Evolutionary conservation across 495 filamentous ascomycete species (phyloP), one percentile per base, ranked within the genome.

Genomic region (Penicillium riverlandense): DNA sequence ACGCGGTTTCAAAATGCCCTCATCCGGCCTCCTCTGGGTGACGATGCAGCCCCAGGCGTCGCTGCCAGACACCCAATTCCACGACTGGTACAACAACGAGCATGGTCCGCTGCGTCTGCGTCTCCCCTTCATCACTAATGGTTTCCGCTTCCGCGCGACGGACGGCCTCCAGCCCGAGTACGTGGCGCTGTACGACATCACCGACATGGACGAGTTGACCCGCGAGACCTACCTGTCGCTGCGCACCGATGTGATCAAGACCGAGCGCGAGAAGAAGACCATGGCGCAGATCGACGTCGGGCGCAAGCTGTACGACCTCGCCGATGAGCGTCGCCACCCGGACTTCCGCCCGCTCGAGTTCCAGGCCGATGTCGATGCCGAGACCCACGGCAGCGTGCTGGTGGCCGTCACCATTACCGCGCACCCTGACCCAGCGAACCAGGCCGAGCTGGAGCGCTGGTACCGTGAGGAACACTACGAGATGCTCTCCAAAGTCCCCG

Each of bases 1-100:
- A 11, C 34, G 7, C 41, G 10, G 10, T 38, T 37, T 41, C 56
- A 65, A 36, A 38, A 71, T 71, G 67, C 60, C 60, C 41, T 65
- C 65, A 28, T 55, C 81, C 12, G 85, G 85, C 35, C 77, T 86
- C 50, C 79, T 90, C 54, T 87, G 81, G 55, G 85, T 88, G 57
- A 87, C 84, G 16, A 88, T 88, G 84, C 79, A 86, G 57, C 84
- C 84, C 50, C 69, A 71, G 49, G 68, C 70, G 48, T 74, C 72
- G 28, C 72, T 88, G 41, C 73, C 79, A n/a, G 55, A 71, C 36
- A 69, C 77, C 44, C 80, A 85, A 55, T 90, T 90, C 68, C 84
- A 90, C 63, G 86, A 90, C 59, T 92, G 87, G 87, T 92, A 92
- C 69, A 86, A 90, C 69, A 86, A 84, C 60, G 87, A 92, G 63